Evolutionary conservation across 371 early-diverging fungal species (phyloP), one percentile per base, ranked within the genome.

Genomic region (Mortierella sp.): DNA sequence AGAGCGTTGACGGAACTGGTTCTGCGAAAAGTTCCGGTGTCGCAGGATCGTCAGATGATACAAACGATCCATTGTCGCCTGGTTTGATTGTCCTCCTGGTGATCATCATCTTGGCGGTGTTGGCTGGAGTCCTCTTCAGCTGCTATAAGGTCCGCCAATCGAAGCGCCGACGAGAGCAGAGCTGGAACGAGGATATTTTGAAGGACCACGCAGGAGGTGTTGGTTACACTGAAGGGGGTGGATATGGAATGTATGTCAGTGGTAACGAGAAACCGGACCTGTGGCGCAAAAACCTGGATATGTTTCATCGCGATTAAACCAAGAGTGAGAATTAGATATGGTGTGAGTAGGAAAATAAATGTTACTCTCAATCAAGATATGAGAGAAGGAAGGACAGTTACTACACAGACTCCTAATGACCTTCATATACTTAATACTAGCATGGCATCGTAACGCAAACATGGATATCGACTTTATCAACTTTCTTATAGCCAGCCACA

Each of bases 71-170:
- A 8, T 4, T 70, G 17, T 51, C 70, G 5, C 62, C 78, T 3
- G 70, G 78, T 0, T 7, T 76, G 62, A 59, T 76, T 58, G 59
- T 34, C 0, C 23, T 76, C 3, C 3, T 76, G 26, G 46, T 70
- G 17, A 21, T 76, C 3, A 28, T 65, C 12, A 12, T 53, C 6
- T 4, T 65, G 31, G 52, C 70, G 1, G 23, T 76, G 26, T 6
- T 70, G 17, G 39, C 32, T 3, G 78, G 48, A 5, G 52, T 70
- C 0, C 2, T 46, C 9, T 70, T 70, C 21, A 76, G 78, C 32
- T 64, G 65, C 34, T 70, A 65, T 61, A 59, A 47, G 34, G 50
- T 76, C 42, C 65, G 66, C 2, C 70, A 76, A 24, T n/a, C 70
- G 9, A 59, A 49, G 6, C 65, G 50, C 23, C 64, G 65, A 12